These are phyloP conservation scores for Penicillium freii DNA, from an alignment of 2,329 filamentous ascomycete species.

Conservation along the genomic window DNA sequence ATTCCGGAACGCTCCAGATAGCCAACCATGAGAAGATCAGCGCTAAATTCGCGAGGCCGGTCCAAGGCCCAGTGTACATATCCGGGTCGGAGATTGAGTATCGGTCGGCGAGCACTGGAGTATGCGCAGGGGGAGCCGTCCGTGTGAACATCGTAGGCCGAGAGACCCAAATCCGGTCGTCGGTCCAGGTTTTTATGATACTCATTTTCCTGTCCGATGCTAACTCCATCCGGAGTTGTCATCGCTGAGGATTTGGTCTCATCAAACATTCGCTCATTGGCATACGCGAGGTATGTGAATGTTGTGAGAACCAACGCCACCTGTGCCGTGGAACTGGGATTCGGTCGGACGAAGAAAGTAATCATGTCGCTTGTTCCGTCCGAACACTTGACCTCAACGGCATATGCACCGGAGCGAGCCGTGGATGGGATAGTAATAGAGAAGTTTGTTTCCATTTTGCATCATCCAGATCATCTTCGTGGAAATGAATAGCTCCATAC, in stretches of 20 bases:
- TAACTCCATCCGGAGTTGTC: constrained; percentile 21
- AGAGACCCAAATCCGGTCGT: constrained; percentile 39
- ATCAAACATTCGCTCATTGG: constrained; percentile 41
- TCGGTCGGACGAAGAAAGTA: constrained; percentile 37
- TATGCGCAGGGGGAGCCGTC: constrained; percentile 38
- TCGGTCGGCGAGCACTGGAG: constrained; percentile 34
- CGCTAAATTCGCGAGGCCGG: constrained; percentile 38
- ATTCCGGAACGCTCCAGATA: constrained; percentile 34
- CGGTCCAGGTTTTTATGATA: constrained; percentile 23
- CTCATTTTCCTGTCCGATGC: neutral
- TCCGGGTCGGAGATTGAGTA: constrained; percentile 41
- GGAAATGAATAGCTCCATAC: constrained; percentile 42
- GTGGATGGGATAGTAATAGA: constrained; percentile 14
- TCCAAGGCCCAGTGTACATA: constrained; percentile 39
- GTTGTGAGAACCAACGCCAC: constrained; percentile 37
- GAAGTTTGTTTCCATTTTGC: constrained; percentile 36
- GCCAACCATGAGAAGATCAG: constrained; percentile 38
- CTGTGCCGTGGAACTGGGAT: constrained; percentile 12
- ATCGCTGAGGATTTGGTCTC: constrained; percentile 24
- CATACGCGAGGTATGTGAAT: constrained; percentile 42
- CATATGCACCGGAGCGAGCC: constrained; percentile 30
- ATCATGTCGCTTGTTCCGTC: constrained; percentile 29
- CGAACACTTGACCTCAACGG: constrained; percentile 17
- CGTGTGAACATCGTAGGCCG: constrained; percentile 40
- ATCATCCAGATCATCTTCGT: constrained; percentile 42